These are phyloP conservation scores for Davidsoniella virescens DNA, from an alignment of 2,329 filamentous ascomycete species.

Conservation along the genomic window DNA sequence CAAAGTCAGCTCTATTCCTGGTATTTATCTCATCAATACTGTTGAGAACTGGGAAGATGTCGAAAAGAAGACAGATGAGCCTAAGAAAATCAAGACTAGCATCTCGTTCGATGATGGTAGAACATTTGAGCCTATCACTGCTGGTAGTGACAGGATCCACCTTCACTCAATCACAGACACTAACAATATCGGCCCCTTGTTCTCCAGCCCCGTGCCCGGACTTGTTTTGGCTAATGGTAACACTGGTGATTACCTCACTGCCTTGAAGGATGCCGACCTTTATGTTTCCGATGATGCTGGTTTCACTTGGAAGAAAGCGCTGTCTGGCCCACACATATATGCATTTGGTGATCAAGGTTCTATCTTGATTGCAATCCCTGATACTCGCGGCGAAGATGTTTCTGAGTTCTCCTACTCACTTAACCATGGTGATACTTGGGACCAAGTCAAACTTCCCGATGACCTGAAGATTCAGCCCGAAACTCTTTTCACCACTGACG, in stretches of 20 bases:
- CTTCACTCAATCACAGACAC: conserved; percentile 84
- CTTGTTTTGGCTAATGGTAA: conserved; percentile 92
- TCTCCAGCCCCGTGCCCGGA: conserved; percentile 84
- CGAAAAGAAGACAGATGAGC: conserved; percentile 29
- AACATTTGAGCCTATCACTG: conserved; percentile 60
- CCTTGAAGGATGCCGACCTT: conserved; percentile 58
- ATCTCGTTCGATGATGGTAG: conserved; percentile 95
- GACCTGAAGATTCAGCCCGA: conserved; percentile 51
- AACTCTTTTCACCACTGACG: conserved; percentile 72
- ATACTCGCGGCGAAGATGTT: conserved; percentile 47
- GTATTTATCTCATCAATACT: conserved; percentile 76
- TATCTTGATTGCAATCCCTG: conserved; percentile 66
- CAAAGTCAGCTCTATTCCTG: conserved; percentile 80
- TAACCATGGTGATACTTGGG: conserved; percentile 78
- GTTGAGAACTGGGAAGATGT: conserved; percentile 77
- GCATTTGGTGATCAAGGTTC: conserved; percentile 92
- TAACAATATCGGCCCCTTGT: conserved; percentile 69
- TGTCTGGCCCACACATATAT: conserved; percentile 79
- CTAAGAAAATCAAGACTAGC: conserved; percentile 57
- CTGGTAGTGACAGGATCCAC: conserved; percentile 54
- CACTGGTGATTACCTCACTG: conserved; percentile 55
- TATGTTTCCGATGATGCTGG: conserved; percentile 88
- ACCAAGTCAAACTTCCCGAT: conserved; percentile 49
- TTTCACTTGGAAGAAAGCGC: conserved; percentile 59
- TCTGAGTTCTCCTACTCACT: conserved; percentile 58